Percentiles rank a stretch among this genome's conserved stretches.
phyloP scores from a whole-genome alignment of 441 rosid genomes.

The Syzygium malaccense region DNA sequence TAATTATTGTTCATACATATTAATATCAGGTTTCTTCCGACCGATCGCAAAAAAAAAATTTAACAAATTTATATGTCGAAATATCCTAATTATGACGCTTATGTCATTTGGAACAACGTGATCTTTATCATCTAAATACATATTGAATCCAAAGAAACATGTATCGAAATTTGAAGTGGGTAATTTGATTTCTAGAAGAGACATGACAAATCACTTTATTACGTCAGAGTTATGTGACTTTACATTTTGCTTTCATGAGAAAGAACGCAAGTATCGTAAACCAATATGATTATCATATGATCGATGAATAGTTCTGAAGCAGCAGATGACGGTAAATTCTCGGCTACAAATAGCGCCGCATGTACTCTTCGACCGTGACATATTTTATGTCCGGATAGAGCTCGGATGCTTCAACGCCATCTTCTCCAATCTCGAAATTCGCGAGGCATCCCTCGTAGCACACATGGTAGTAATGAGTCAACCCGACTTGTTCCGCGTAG shows the following conservation, averaged over 20 bases:
- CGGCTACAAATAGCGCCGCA: constrained; percentile 27
- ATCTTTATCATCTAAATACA: background rate
- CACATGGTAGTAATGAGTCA: constrained; percentile 46
- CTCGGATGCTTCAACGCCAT: constrained; percentile 27
- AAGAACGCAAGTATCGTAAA: background rate
- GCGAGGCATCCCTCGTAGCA: constrained; percentile 48
- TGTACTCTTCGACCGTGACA: constrained; percentile 22
- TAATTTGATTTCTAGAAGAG: background rate
- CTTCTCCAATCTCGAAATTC: constrained; percentile 34
- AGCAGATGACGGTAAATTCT: background rate
- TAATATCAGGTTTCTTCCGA: background rate
- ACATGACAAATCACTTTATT: background rate
- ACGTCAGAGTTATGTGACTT: background rate
- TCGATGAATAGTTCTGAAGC: background rate
- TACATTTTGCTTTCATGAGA: background rate
- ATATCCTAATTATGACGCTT: background rate
- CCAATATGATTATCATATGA: background rate
- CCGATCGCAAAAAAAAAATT: background rate
- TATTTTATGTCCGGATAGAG: constrained; percentile 33
- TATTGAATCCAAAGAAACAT: background rate
- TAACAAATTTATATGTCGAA: background rate
- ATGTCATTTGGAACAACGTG: background rate
- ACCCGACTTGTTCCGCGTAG: constrained; percentile 36
- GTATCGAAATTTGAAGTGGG: background rate
- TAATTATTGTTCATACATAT: background rate